phyloP scores from a whole-genome alignment of 805 yeast species.

The Candida ficus region DNA sequence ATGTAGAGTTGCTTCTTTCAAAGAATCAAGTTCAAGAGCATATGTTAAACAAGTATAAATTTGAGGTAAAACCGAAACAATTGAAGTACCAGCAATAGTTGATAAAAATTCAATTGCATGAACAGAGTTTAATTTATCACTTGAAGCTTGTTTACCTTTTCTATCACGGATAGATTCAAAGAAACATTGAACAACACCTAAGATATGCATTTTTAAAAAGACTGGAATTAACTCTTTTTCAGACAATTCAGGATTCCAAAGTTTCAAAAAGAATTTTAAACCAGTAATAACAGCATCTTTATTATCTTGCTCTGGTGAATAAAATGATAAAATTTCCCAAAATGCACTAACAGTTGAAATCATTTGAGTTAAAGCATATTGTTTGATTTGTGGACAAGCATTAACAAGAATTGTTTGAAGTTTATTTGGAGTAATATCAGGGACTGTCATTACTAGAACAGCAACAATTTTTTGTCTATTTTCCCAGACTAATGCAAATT shows the following conservation, averaged over 20 bases:
- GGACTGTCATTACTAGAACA: conserved; percentile 46
- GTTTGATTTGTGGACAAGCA: conserved; percentile 43
- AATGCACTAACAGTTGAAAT: conserved; percentile 23
- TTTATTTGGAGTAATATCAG: conserved; percentile 41
- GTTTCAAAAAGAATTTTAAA: conserved; percentile 34
- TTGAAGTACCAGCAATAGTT: conserved; percentile 44
- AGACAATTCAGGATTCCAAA: conserved; percentile 17
- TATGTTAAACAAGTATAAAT: conserved; percentile 82
- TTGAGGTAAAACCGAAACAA: conserved; percentile 74
- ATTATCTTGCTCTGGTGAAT: conserved; percentile 31
- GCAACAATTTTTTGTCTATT: conserved; percentile 54
- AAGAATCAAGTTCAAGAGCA: conserved; percentile 56
- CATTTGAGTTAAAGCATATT: conserved; percentile 25
- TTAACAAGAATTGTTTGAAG: conserved; percentile 49
- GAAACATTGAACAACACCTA: conserved; percentile 74
- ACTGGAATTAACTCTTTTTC: conserved; percentile 27
- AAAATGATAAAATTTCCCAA: conserved; percentile 42
- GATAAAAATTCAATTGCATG: conserved; percentile 70
- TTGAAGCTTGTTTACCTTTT: conserved; percentile 64
- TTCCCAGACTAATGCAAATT: conserved; percentile 42
- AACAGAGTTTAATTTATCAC: conserved; percentile 66
- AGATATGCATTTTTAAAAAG: conserved; percentile 51
- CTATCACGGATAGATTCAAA: conserved; percentile 75
- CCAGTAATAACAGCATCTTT: conserved; percentile 29
- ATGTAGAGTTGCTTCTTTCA: conserved; percentile 55